These are phyloP conservation scores for Dendrostoma leiphaemia DNA, from an alignment of 2,329 filamentous ascomycete species.

Conservation along the genomic window DNA sequence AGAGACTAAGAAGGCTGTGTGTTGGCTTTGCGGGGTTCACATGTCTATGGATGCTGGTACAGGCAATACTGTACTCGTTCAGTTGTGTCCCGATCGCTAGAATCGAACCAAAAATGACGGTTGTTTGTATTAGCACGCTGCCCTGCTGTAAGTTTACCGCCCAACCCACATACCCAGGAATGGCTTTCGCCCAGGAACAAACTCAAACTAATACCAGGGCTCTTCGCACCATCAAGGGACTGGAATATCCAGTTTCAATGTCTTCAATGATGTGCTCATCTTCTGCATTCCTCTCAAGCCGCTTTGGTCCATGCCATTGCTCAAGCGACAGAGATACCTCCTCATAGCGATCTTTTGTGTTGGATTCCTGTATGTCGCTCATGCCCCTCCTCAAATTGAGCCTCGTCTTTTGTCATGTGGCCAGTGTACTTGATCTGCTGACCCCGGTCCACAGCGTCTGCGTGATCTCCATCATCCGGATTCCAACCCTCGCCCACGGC, in stretches of 20 bases:
- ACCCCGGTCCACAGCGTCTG: neutral
- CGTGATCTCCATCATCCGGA: conserved; percentile 9
- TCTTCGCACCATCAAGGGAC: no score
- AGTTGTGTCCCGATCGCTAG: conserved; percentile 10
- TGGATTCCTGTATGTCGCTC: conserved; percentile 2
- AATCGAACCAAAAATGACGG: neutral
- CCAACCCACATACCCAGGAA: neutral
- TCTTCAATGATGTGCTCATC: neutral
- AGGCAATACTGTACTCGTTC: conserved; percentile 3
- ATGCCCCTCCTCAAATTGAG: no score
- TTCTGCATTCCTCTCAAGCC: conserved; percentile 4
- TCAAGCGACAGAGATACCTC: conserved; percentile 2
- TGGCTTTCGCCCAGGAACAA: no score
- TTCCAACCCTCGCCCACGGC: neutral
- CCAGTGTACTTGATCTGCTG: no score
- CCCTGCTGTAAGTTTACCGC: neutral
- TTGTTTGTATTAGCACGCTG: neutral
- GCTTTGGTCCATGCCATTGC: conserved; percentile 1
- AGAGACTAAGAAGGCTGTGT: neutral
- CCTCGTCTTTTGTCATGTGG: no score
- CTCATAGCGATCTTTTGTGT: conserved; percentile 12
- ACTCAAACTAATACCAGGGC: no score
- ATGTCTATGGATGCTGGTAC: conserved; percentile 4
- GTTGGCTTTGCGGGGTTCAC: conserved; percentile 1
- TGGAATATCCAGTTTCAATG: conserved; percentile 3